These are phyloP conservation scores for Rhizophora apiculata DNA, from an alignment of 345 rosid species.

Conservation along the genomic window DNA sequence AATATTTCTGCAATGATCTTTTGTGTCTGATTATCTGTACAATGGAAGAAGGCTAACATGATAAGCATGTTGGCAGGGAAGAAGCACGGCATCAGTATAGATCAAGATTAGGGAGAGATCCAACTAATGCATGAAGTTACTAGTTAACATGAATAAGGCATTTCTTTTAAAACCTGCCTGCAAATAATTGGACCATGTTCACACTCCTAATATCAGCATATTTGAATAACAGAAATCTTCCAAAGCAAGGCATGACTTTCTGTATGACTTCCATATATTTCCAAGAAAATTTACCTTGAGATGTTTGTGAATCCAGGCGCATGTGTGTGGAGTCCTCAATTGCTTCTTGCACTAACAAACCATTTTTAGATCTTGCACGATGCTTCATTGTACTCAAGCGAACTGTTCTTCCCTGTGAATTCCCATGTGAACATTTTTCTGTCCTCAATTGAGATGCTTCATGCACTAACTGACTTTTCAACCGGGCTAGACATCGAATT, in stretches of 20 bases:
- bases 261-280: not conserved
- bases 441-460: not conserved
- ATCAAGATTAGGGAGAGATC: too few species aligned
- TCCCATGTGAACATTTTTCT: not conserved
- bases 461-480: not conserved
- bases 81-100: not conserved
- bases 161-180: too few species aligned
- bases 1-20: not conserved
- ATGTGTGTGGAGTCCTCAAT: not conserved
- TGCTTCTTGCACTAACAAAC: not conserved
- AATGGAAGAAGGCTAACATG: not conserved
- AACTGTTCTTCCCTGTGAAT: not conserved
- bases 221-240: not conserved
- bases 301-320: not conserved
- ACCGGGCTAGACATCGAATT: not conserved
- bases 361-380: constrained; percentile 1
- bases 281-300: not conserved
- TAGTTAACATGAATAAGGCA: too few species aligned
- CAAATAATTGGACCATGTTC: too few species aligned
- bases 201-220: not conserved
- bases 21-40: not conserved
- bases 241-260: not conserved
- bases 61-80: not conserved
- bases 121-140: too few species aligned
- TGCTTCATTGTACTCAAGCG: constrained; percentile 8